Base-by-base conservation (phyloP, 2,329 filamentous ascomycete species). In the Pseudogymnoascus sp. region DNA sequence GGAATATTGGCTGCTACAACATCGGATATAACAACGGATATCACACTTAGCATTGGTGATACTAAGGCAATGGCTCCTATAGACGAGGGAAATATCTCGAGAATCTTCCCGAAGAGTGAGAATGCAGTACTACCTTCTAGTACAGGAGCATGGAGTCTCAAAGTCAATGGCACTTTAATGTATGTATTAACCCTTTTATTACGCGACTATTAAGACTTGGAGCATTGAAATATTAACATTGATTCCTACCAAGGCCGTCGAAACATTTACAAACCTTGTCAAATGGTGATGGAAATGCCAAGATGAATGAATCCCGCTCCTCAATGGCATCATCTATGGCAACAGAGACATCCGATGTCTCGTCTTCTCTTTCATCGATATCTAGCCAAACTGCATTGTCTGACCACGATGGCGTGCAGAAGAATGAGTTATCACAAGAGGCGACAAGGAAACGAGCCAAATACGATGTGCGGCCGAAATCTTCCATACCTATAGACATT, bases 401-500 rank as follows among this genome's bases (percentile, higher is more conserved):
- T 64, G 82, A 84, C 62, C 67, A 74, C 61, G 77, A 78, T 64
- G 71, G 68, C n/a, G 70, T 68, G 19, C 62, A 77, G 75, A 50
- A 66, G 68, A 31, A 64, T 64, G 53, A 65, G 64, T 65, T 69
- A 71, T 67, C 68, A 38, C 70, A 69, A 66, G 63, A 68, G 67
- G 67, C 68, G 53, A 67, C 70, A 47, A 69, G 69, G 38, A 68
- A 72, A 38, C 75, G 77, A 65, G 73, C 73, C 61, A 75, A 70
- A 66, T 85, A 82, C 72, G 83, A 86, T 69, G 84, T 89, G 65
- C 83, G 83, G 42, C 88, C 91, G 11, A 91, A 86, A 70, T 90
- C 91, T 6, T 96, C 93, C 14, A 93, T 99, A 70, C 93, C 93
- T 14, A 79, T 84, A 63, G 83, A 89, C 66, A 75, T 97, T 53